A percentile compares a stretch with the other conserved stretches of the same genome.
phyloP scores from a whole-genome alignment of 1,139 yeast species.

The Geotrichum bryndzae region DNA sequence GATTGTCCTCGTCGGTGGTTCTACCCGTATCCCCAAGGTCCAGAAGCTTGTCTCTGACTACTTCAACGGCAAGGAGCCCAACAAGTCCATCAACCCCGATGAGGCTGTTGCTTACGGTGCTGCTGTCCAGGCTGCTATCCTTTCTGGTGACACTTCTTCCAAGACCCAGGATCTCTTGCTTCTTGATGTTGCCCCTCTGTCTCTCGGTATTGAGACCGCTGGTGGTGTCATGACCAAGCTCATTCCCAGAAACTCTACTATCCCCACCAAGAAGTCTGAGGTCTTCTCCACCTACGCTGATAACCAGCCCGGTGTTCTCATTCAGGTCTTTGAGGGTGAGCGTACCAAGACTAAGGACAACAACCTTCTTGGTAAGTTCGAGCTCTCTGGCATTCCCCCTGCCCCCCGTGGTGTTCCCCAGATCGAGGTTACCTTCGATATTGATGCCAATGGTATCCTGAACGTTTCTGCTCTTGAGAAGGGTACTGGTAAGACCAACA shows the following conservation, averaged over 20 bases:
- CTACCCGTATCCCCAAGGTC: conserved; percentile 98
- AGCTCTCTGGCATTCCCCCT: conserved; percentile 87
- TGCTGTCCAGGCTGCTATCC: conserved; percentile 85
- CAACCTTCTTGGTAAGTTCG: conserved; percentile 87
- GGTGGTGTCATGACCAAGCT: conserved; percentile 93
- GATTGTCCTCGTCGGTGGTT: conserved; percentile 98
- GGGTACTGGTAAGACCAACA: conserved; percentile 77
- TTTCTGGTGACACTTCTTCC: conserved; percentile 80
- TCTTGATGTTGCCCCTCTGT: conserved; percentile 80
- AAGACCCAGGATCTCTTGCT: conserved; percentile 78
- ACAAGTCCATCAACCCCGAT: conserved; percentile 98
- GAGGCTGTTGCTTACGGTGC: conserved; percentile 98
- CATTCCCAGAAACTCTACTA: conserved; percentile 82
- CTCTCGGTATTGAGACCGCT: conserved; percentile 89
- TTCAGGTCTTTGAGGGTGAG: conserved; percentile 92
- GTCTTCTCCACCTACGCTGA: conserved; percentile 87
- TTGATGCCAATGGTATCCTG: conserved; percentile 89
- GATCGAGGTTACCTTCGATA: conserved; percentile 87
- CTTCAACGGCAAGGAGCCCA: conserved; percentile 98
- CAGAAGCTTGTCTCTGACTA: conserved; percentile 95
- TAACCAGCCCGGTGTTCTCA: conserved; percentile 91
- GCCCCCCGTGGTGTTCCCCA: conserved; percentile 97
- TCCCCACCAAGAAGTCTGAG: conserved; percentile 76
- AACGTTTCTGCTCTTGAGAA: conserved; percentile 92
- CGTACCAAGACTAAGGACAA: conserved; percentile 89